Conservation (phyloP, 2,329 filamentous ascomycete genomes). For the Diplodia intermedia region DNA sequence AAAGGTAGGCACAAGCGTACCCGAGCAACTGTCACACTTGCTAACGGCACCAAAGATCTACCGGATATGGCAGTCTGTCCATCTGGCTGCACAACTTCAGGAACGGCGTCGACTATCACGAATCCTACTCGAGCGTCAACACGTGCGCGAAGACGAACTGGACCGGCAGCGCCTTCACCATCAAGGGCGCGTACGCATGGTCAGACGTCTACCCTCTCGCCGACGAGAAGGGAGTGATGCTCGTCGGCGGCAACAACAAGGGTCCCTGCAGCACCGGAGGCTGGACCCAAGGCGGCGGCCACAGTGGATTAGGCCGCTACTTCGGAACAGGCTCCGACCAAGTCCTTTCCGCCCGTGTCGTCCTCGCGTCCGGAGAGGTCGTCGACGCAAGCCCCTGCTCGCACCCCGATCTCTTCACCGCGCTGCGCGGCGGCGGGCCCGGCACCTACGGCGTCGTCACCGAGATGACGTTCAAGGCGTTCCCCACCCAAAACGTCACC, state of each 20-base stretch:
- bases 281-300: conserved; percentile 43
- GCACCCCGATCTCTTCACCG: conserved; percentile 48
- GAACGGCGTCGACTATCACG: conserved; percentile 41
- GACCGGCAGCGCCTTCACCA: conserved; percentile 40
- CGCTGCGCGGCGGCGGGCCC: conserved; percentile 43
- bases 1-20: not conserved
- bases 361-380: conserved; percentile 42
- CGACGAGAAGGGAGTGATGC: conserved; percentile 36
- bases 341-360: conserved; percentile 42
- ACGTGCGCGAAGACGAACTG: conserved; percentile 33
- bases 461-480: conserved; percentile 40
- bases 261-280: conserved; percentile 42
- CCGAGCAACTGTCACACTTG: not conserved
- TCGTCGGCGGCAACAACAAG: conserved; percentile 40
- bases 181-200: conserved; percentile 42
- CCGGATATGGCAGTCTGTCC: conserved; percentile 43
- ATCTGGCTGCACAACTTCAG: conserved; percentile 49
- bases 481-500: not conserved
- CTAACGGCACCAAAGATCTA: conserved; percentile 42
- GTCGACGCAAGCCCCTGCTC: conserved; percentile 40
- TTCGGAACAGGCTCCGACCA: conserved; percentile 45
- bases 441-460: conserved; percentile 45
- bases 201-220: conserved; percentile 41
- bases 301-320: conserved; percentile 32
- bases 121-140: conserved; percentile 13